Evolutionary conservation across 257 asterid species (phyloP).

Genomic region (Primulina huaijiensis): DNA sequence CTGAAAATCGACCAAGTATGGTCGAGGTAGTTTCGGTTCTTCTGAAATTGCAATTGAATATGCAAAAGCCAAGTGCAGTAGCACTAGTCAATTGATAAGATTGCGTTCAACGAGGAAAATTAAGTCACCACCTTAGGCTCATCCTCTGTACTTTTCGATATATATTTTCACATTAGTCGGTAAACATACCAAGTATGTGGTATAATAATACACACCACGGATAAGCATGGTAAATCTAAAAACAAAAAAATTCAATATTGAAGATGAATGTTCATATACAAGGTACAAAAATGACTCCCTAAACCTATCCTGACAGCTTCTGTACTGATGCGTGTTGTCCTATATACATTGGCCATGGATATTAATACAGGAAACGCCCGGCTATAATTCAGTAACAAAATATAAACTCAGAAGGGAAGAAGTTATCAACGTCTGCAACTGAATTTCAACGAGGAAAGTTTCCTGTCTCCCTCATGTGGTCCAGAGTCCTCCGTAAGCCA

Average conservation of each 20-base stretch:
- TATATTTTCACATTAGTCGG: background rate
- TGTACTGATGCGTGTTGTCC: constrained; percentile 31
- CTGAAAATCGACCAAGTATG: constrained; percentile 51
- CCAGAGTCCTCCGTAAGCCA: constrained; percentile 72
- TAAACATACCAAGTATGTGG: background rate
- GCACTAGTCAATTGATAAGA: background rate
- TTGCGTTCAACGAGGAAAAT: background rate
- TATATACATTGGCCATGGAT: constrained; percentile 25
- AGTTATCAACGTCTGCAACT: background rate
- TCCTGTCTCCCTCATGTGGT: constrained; percentile 20
- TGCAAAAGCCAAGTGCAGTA: constrained; percentile 23
- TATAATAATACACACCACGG: background rate
- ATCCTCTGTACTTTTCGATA: constrained; percentile 5
- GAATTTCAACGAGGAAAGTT: constrained; percentile 8
- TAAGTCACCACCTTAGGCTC: background rate
- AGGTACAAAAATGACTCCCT: constrained; percentile 32
- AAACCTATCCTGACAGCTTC: constrained; percentile 28
- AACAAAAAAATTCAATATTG: background rate
- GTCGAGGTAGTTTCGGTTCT: constrained; percentile 45
- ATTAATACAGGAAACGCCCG: constrained; percentile 26
- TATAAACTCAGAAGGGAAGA: constrained; percentile 1
- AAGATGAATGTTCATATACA: constrained; percentile 31
- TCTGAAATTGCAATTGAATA: constrained; percentile 43
- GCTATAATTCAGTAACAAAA: background rate
- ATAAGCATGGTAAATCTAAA: background rate